Base-by-base conservation (phyloP, 2,329 filamentous ascomycete species). In the Penicillium polonicum region DNA sequence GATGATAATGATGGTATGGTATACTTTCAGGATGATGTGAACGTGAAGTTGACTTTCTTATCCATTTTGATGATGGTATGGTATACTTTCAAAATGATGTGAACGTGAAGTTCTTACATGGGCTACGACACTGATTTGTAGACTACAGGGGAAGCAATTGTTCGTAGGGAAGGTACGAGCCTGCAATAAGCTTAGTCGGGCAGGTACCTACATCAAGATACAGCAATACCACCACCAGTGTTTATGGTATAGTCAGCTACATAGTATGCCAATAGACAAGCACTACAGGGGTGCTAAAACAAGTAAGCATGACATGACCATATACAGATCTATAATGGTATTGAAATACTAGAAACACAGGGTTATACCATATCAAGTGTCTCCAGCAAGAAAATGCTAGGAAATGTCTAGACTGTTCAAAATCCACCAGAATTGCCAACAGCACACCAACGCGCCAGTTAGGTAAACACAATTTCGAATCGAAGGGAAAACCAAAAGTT, bases 391-490 rank as follows among this genome's bases (percentile, higher is more conserved):
- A n/a, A 43, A 55, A 51, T 31, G 51, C 49, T 29, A 25, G 45
- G 29, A 46, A 41, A 48, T 59, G 35, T 59, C 61, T 61, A 64
- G 59, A 60, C 49, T 42, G 44, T 55, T 51, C 41, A 54, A 56
- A 31, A 53, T 33, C 46, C 33, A 52, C 41, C 21, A 55, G 12
- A 45, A 59, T 55, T 33, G n/a, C 27, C 44, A 55, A 61, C 39
- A 21, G 48, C 56, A 51, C 23, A 61, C 50, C 53, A 56, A 48
- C 56, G 57, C 61, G 61, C 65, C 62, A 48, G 53, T 38, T 52
- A 19, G 52, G 54, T 52, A 63, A 59, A 52, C 59, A 55, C 58
- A 52, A 38, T 29, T 50, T 19, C 49, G 50, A 55, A 60, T 39
- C 10, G 33, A 58, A 54, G 12, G 23, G 48, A 15, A 52, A 42